These are phyloP conservation scores for Cenococcum geophilum DNA, from an alignment of 495 filamentous ascomycete species.

Conservation along the genomic window DNA sequence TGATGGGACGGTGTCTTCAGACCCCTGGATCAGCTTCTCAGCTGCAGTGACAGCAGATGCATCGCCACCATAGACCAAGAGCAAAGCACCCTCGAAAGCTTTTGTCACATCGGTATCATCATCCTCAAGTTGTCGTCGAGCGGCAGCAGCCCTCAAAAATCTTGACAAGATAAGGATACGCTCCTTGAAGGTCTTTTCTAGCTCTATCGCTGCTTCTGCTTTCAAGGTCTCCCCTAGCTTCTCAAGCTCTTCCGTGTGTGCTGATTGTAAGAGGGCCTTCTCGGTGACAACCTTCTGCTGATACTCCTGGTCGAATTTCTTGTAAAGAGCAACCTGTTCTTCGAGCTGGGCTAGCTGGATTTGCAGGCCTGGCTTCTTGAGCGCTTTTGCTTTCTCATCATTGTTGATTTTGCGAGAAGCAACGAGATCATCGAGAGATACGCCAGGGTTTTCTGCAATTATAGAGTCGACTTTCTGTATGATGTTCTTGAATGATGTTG, in stretches of 20 bases:
- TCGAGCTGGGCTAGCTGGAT: constrained; percentile 66
- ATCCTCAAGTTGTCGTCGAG: constrained; percentile 54
- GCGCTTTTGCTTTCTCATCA: constrained; percentile 82
- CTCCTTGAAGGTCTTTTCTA: constrained; percentile 48
- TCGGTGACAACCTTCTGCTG: constrained; percentile 59
- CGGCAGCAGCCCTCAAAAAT: constrained; percentile 49
- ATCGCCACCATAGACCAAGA: constrained; percentile 83
- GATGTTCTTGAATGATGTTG: constrained; percentile 52
- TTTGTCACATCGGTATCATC: constrained; percentile 65
- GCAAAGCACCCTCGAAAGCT: constrained; percentile 85
- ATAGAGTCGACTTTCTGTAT: constrained; percentile 72
- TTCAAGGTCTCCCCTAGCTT: constrained; percentile 52
- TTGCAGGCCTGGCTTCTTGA: constrained; percentile 85
- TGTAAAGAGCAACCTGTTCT: constrained; percentile 77
- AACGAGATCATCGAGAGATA: constrained; percentile 79
- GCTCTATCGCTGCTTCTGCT: constrained; percentile 54
- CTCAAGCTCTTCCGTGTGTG: constrained; percentile 63
- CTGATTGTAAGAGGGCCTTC: constrained; percentile 65
- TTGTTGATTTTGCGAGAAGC: constrained; percentile 75
- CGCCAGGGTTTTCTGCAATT: constrained; percentile 66
- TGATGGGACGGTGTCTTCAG: constrained; percentile 61
- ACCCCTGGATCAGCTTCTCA: constrained; percentile 76
- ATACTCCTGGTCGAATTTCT: constrained; percentile 74
- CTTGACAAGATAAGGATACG: constrained; percentile 41
- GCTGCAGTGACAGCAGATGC: constrained; percentile 73